phyloP scores from a whole-genome alignment of 495 filamentous ascomycete genomes.

The Tetracladium setigerum region DNA sequence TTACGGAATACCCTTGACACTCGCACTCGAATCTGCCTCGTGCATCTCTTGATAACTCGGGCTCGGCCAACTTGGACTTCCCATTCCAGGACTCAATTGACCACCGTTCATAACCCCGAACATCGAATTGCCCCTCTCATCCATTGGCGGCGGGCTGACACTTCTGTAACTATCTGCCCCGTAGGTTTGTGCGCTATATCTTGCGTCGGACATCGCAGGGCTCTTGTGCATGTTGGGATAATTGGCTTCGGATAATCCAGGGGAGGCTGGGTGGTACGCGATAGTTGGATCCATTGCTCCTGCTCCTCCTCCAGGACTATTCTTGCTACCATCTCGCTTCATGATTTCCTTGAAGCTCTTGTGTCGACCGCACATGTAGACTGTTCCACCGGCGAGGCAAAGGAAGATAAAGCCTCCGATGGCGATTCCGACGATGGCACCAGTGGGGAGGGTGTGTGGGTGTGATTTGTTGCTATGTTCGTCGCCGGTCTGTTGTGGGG shows the following conservation, averaged over 20 bases:
- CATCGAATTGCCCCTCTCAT: constrained; percentile 14
- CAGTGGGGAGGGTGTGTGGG: constrained; percentile 18
- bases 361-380: constrained; percentile 35
- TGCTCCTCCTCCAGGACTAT: background rate
- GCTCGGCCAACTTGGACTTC: too few species aligned
- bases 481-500: too few species aligned
- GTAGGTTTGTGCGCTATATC: background rate
- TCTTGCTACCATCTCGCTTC: background rate
- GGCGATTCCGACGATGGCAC: constrained; percentile 40
- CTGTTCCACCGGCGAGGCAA: constrained; percentile 25
- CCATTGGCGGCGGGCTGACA: constrained; percentile 9
- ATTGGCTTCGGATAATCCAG: constrained; percentile 10
- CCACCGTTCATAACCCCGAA: too few species aligned
- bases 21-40: too few species aligned
- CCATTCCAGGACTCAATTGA: too few species aligned
- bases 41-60: too few species aligned
- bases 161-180: constrained; percentile 10
- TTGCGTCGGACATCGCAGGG: background rate
- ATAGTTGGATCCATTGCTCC: background rate
- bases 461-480: background rate
- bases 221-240: constrained; percentile 16
- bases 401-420: constrained; percentile 35
- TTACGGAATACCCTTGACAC: too few species aligned
- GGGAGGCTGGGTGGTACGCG: constrained; percentile 7
- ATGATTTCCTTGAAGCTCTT: constrained; percentile 14